Evolutionary conservation across 2,329 filamentous ascomycete species (phyloP), one percentile per base, ranked within the genome.

Genomic region (Fusarium vanettenii): DNA sequence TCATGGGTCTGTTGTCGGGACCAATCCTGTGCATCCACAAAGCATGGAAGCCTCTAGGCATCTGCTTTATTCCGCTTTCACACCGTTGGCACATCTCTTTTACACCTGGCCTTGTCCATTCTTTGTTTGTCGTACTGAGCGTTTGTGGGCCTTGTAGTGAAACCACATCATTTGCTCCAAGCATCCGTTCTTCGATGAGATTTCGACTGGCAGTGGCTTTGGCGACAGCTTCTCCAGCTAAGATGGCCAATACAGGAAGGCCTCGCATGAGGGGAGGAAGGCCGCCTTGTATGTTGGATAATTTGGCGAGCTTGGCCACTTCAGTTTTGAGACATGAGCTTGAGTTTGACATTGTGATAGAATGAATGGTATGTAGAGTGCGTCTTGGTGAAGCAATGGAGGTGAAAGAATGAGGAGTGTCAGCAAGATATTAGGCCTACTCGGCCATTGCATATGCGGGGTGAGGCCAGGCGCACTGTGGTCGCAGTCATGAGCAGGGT

Each of bases 201-300:
- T 74, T 78, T 6, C 31, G 52, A 4, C 50, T n/a, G 18, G 62
- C 63, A 3, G 67, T 77, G 2, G 61, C 63, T 64, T 76, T 74
- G 1, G 71, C 60, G 18, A 75, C 55, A 5, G 70, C 73, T 35
- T 69, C 73, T 0, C 75, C 73, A 0, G 75, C 73, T 33, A 77
- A 41, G 5, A 77, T 59, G 11, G 72, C 73, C 3, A 77, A 45
- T 1, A 72, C 66, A 0, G 73, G 75, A 25, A 78, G 71, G 11
- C 67, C 69, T 60, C 76, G 69, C 33, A 76, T 69, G 1, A 77
- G 18, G 6, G 72, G 66, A 2, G 75, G 69, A 0, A 77, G 64
- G 3, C 76, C 75, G 2, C 64, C 72, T 64, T 77, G 76, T 1
- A 77, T 25, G 6, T 76, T 78, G 50, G 66, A 73, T 8, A 78